phyloP scores from a whole-genome alignment of 176 grass and related monocot species.

The Raddia guianensis region DNA sequence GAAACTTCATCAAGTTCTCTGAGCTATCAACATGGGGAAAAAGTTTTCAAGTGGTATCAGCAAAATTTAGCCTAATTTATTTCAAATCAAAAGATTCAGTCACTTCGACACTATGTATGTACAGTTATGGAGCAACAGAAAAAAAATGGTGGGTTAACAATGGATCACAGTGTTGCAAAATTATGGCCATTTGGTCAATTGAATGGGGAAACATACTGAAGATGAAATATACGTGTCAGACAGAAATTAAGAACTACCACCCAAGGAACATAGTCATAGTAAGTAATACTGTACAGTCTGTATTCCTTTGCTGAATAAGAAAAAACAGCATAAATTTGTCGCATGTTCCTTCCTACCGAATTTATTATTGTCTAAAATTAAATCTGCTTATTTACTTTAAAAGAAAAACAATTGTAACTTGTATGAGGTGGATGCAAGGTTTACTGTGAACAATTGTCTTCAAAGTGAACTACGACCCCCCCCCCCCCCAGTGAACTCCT shows the following conservation, averaged over 20 bases:
- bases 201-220: neutral
- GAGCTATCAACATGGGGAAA: neutral
- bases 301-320: conserved; percentile 1
- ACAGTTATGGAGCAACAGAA: neutral
- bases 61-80: neutral
- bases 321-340: neutral
- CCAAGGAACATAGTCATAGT: neutral
- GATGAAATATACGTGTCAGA: neutral
- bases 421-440: conserved; percentile 9
- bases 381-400: neutral
- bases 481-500: no score
- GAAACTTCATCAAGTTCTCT: neutral
- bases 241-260: neutral
- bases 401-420: neutral
- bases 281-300: neutral
- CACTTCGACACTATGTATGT: neutral
- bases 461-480: no score
- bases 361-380: neutral
- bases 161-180: neutral
- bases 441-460: neutral
- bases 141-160: conserved; percentile 3
- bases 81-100: neutral
- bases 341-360: neutral
- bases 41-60: neutral
- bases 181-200: neutral